Conservation (phyloP, 1,139 yeast species). For the Hyphopichia wangnamkhiaoensis region DNA sequence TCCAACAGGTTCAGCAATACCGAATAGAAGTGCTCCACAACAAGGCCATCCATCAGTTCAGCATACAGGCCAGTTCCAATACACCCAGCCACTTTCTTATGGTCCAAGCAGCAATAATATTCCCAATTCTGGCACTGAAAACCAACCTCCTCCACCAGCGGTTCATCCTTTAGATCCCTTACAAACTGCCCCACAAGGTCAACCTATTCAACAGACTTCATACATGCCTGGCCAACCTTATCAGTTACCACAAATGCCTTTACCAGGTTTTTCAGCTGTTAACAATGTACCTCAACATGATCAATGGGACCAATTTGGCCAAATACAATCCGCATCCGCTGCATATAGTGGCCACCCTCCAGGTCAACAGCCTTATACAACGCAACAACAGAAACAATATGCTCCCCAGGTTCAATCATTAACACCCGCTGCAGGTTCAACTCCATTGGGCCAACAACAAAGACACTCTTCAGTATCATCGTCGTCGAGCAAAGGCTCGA, state of each 20-base stretch:
- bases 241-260: slow-evolving; percentile 5
- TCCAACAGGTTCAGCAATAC: not conserved
- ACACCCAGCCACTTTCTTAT: not conserved
- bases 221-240: not conserved
- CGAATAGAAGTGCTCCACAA: not conserved
- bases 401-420: slow-evolving; percentile 8
- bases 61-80: not conserved
- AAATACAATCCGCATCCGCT: slow-evolving; percentile 4
- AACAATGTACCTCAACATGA: slow-evolving; percentile 2
- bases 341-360: not conserved
- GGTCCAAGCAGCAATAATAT: not conserved
- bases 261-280: slow-evolving; percentile 1
- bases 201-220: not conserved
- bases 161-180: slow-evolving; percentile 1
- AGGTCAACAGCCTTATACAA: slow-evolving; percentile 5
- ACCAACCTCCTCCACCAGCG: no score
- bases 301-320: slow-evolving; percentile 9
- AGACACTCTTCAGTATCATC: slow-evolving; percentile 1
- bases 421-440: slow-evolving; percentile 9
- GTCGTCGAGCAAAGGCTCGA: slow-evolving; percentile 12
- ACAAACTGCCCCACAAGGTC: not conserved
- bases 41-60: not conserved
- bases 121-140: no score
- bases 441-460: slow-evolving; percentile 8
- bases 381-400: no score